Evolutionary conservation across 768 basidiomycete genomes (phyloP), one percentile per base, ranked within the genome.

Genomic region (Podaxis mareebaensis): DNA sequence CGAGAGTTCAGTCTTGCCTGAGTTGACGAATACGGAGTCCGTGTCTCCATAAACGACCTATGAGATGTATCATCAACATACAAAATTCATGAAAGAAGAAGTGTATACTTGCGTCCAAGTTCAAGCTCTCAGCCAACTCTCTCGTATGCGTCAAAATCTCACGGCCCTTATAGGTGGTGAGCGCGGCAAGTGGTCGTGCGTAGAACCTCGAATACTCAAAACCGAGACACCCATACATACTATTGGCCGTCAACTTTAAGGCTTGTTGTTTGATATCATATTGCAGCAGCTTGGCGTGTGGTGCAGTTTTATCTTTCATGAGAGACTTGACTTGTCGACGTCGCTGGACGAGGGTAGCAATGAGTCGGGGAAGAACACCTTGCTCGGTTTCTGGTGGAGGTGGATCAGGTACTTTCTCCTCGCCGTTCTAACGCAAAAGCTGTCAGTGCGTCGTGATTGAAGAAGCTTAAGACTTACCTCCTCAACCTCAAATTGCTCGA

Each of bases 191-290:
- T 0, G 96, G 95, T 48, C 93, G 85, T 22, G 97, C 97, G 67
- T 95, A 98, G 81, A 99, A 99, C 55, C 97, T 81, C 10, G 97
- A 98, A 68, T 95, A 92, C 71, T 96, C 95, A 72, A 98, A 99
- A 53, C 97, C 97, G 22, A 99, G 88, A 81, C 97, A 99, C 17
- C 97, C 97, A 75, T 99, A 99, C 97, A 99, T 99, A 81, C 93
- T 96, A 79, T 99, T 99, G 54, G 97, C 97, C 3, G 97, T 99
- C 38, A 99, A 87, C 77, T 99, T 99, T 55, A 99, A 81, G 0
- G 97, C 97, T 75, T 93, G 89, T 69, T 99, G 97, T 72, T 95
- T 95, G 78, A 99, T 97, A 70, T 99, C 95, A 71, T 90, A 99
- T 93, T 97, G 95, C 58, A 93, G 82, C 40, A 93, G 76, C 70